Conservation (phyloP, 2,329 filamentous ascomycete species). For the Shiraia sp. region DNA sequence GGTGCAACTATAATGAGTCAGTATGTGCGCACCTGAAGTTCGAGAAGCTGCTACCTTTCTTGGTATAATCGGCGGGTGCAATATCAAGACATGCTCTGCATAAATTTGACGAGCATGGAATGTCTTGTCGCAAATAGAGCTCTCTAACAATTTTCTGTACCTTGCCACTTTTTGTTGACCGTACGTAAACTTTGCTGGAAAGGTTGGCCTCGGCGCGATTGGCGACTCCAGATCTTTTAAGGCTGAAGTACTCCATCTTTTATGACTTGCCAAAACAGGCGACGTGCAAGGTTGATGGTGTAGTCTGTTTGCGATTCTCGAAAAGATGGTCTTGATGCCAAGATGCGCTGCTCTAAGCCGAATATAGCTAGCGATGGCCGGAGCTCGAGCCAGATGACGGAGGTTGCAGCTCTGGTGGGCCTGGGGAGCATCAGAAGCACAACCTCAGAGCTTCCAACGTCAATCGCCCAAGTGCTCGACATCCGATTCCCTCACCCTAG, state of each 20-base stretch:
- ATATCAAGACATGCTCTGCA: conserved; percentile 75
- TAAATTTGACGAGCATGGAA: conserved; percentile 91
- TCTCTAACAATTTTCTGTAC: conserved; percentile 98
- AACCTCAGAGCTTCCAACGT: conserved; percentile 26
- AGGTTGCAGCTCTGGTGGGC: conserved; percentile 35
- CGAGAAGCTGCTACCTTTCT: conserved; percentile 61
- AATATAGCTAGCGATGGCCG: not conserved
- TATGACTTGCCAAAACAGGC: not conserved
- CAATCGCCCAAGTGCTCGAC: too few species aligned
- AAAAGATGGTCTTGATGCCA: conserved; percentile 33
- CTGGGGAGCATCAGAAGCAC: conserved; percentile 36
- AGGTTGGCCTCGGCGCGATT: conserved; percentile 70
- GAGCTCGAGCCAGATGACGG: conserved; percentile 37
- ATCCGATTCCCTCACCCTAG: not conserved
- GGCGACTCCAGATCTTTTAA: conserved; percentile 60
- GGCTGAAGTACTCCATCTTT: conserved; percentile 51
- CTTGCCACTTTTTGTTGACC: conserved; percentile 93
- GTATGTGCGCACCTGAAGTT: conserved; percentile 14
- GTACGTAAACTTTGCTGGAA: conserved; percentile 93
- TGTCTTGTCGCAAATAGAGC: conserved; percentile 93
- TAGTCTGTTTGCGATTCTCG: conserved; percentile 15
- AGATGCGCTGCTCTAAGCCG: conserved; percentile 18
- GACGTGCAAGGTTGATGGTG: not conserved
- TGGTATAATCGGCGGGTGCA: conserved; percentile 78
- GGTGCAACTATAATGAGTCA: conserved; percentile 63